phyloP scores from a whole-genome alignment of 208 protist genomes.

The Leishmania major region DNA sequence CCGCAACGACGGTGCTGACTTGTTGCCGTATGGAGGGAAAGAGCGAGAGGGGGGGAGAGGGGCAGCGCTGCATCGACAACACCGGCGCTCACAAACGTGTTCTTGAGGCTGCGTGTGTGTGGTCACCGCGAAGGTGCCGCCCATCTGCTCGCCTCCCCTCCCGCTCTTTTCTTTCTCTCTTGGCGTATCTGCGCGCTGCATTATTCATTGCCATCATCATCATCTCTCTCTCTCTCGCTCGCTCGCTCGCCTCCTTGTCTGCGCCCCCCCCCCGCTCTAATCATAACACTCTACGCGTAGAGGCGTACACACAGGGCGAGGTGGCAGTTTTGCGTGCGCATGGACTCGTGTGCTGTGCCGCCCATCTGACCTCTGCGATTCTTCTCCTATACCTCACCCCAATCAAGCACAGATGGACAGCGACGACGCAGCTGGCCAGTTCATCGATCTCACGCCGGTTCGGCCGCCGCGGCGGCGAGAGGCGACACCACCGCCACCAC shows the following conservation, averaged over 20 bases:
- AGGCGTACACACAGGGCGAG: background rate
- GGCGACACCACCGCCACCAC: slow-evolving; percentile 5
- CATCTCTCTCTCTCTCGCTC: background rate
- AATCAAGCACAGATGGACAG: slow-evolving; percentile 35
- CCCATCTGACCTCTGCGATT: background rate
- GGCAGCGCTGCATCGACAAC: too few relatives aligned
- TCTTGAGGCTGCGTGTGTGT: background rate
- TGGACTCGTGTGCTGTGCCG: background rate
- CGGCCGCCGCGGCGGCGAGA: slow-evolving; percentile 41
- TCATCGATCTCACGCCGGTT: slow-evolving; percentile 66
- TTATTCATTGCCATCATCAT: background rate
- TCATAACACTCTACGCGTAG: background rate
- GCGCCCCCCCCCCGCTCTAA: background rate
- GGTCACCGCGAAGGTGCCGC: background rate
- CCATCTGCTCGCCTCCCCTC: background rate
- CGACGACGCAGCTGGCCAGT: slow-evolving; percentile 12
- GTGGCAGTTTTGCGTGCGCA: background rate
- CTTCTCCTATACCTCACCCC: background rate
- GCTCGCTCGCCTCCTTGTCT: background rate
- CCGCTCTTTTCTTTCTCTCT: too few relatives aligned
- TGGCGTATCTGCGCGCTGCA: background rate
- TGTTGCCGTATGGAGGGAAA: background rate
- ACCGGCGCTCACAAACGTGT: too few relatives aligned
- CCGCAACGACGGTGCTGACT: background rate
- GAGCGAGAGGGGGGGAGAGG: background rate